Conservation (phyloP, 108 stramenopile species). For the Schizochytrium sp. region DNA sequence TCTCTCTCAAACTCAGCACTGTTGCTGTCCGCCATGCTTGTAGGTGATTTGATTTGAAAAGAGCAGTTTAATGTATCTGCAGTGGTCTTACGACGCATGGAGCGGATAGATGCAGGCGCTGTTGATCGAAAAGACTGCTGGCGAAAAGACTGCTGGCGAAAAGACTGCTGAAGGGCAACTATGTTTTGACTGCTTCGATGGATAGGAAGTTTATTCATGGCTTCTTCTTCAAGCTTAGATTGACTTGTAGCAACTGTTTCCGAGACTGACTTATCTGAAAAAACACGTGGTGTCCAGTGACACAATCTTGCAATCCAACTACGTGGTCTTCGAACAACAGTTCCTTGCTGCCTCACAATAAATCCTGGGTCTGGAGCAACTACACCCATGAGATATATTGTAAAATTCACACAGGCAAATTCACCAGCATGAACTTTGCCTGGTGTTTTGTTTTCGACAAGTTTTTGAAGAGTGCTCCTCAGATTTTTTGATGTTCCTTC, state of each 20-base stretch:
- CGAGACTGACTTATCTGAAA: neutral
- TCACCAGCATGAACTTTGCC: neutral
- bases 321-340: neutral
- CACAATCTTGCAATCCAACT: neutral
- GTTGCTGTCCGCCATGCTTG: neutral
- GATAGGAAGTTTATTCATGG: neutral
- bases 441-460: neutral
- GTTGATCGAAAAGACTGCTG: neutral
- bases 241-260: neutral
- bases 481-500: too few relatives aligned
- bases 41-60: neutral
- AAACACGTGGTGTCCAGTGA: neutral
- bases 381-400: neutral
- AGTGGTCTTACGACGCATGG: neutral
- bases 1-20: neutral
- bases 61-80: slow-evolving; percentile 27
- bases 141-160: neutral
- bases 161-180: neutral
- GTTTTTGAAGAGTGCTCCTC: too few relatives aligned
- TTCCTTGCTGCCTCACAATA: neutral
- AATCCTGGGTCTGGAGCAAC: neutral
- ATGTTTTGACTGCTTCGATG: neutral
- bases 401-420: neutral
- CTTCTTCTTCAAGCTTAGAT: slow-evolving; percentile 21
- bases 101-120: neutral